Conservation (phyloP, 208 protist genomes). For the Leishmania lainsoni region DNA sequence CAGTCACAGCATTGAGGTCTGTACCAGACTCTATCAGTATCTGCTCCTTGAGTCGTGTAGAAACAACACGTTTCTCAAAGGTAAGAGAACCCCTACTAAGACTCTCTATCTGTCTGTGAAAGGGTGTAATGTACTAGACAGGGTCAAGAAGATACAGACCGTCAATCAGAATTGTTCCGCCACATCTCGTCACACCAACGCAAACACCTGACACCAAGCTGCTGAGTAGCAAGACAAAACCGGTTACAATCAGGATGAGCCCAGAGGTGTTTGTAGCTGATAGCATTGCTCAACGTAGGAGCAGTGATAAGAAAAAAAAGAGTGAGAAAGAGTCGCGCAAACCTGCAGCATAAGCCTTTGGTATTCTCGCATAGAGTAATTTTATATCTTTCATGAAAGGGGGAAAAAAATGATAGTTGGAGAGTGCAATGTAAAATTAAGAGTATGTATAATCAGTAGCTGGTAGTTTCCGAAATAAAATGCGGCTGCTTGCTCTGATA, state of each 20-base stretch:
- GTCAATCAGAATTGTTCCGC: conserved; percentile 61
- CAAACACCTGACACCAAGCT: conserved; percentile 1
- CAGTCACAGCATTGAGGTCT: conserved; percentile 25
- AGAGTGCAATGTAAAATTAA: neutral
- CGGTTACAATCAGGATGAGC: conserved; percentile 4
- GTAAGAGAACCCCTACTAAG: conserved; percentile 27
- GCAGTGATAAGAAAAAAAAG: neutral
- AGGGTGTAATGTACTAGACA: conserved; percentile 42
- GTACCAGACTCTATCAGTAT: conserved; percentile 48
- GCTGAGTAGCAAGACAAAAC: neutral
- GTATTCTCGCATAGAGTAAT: neutral
- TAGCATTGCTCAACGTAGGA: neutral
- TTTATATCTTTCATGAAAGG: neutral
- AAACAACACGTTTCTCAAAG: conserved; percentile 16
- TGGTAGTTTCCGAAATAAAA: neutral
- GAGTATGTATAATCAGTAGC: neutral
- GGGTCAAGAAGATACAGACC: conserved; percentile 53
- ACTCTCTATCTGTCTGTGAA: conserved; percentile 7
- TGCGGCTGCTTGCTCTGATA: neutral
- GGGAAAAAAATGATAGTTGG: neutral
- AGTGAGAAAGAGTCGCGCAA: neutral
- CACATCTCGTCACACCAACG: conserved; percentile 41
- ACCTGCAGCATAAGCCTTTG: neutral
- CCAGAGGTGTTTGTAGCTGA: neutral
- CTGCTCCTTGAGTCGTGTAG: conserved; percentile 4